A percentile compares a stretch with the other conserved stretches of the same genome.
Conservation (phyloP, 768 basidiomycete species). For the Boletus rubropictus region DNA sequence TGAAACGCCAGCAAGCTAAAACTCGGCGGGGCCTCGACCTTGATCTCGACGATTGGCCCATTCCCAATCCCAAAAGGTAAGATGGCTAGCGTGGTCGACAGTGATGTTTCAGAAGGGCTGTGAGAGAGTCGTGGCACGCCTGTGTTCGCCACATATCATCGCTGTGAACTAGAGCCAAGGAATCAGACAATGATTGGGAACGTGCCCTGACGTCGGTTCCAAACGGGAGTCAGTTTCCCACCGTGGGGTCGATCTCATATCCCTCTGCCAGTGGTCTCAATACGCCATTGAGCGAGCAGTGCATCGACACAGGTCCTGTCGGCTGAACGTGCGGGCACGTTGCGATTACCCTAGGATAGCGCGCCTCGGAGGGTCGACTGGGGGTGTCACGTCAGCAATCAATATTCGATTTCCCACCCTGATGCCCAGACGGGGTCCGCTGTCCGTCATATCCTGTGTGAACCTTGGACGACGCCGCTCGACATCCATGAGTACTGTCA, state of each 20-base stretch:
- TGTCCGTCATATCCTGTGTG: neutral
- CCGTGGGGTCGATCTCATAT: neutral
- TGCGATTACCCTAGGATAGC: neutral
- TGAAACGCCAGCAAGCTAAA: no score
- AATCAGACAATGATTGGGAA: neutral
- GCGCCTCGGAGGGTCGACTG: neutral
- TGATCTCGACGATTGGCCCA: slow-evolving; percentile 64
- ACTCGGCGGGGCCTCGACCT: slow-evolving; percentile 53
- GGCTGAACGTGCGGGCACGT: neutral
- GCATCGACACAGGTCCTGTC: no score
- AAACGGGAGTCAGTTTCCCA: neutral
- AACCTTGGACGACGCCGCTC: neutral
- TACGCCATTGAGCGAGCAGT: neutral
- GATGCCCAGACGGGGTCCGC: neutral
- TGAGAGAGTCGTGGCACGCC: neutral
- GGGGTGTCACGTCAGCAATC: neutral
- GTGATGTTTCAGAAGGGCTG: neutral
- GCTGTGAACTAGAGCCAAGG: neutral
- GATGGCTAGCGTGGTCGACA: neutral
- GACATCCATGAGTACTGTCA: no score
- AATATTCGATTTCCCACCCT: neutral
- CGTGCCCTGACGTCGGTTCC: neutral
- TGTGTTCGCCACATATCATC: neutral
- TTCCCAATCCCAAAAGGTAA: slow-evolving; percentile 3
- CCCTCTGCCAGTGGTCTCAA: neutral